Evolutionary conservation across 352 stramenopile species (phyloP).

Genomic region (Plasmopara muralis): DNA sequence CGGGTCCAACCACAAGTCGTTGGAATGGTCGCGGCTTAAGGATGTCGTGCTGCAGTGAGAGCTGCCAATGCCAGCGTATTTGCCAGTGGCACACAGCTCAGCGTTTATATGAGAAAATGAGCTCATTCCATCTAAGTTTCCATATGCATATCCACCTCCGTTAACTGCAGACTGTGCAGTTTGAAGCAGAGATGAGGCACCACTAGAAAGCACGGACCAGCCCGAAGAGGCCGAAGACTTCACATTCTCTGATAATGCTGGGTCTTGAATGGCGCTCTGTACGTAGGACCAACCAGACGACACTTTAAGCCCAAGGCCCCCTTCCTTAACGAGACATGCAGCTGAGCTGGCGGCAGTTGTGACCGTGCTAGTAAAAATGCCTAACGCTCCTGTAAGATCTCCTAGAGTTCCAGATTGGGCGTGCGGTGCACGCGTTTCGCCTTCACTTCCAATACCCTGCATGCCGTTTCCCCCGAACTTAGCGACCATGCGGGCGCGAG

Average conservation of each 20-base stretch:
- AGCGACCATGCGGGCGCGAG: slow-evolving; percentile 66
- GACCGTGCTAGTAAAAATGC: slow-evolving; percentile 68
- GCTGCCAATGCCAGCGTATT: slow-evolving; percentile 58
- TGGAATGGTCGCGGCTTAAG: slow-evolving; percentile 46
- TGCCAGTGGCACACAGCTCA: slow-evolving; percentile 44
- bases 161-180: slow-evolving; percentile 59
- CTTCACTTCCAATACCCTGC: slow-evolving; percentile 72
- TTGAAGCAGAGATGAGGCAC: slow-evolving; percentile 56
- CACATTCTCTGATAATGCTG: slow-evolving; percentile 60
- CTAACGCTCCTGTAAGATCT: slow-evolving; percentile 65
- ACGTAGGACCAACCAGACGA: slow-evolving; percentile 74
- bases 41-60: slow-evolving; percentile 21
- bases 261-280: slow-evolving; percentile 65
- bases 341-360: slow-evolving; percentile 56
- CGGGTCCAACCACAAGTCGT: slow-evolving; percentile 63
- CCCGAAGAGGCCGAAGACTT: slow-evolving; percentile 73
- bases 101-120: slow-evolving; percentile 56
- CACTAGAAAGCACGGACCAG: slow-evolving; percentile 66
- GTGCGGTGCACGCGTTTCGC: slow-evolving; percentile 43
- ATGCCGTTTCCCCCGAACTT: slow-evolving; percentile 74
- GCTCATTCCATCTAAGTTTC: slow-evolving; percentile 15
- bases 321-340: slow-evolving; percentile 64
- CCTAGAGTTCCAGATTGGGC: slow-evolving; percentile 29
- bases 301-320: slow-evolving; percentile 71
- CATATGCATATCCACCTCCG: slow-evolving; percentile 12